phyloP scores from a whole-genome alignment of 192 early-diverging fungal genomes.

The Backusella luteola region DNA sequence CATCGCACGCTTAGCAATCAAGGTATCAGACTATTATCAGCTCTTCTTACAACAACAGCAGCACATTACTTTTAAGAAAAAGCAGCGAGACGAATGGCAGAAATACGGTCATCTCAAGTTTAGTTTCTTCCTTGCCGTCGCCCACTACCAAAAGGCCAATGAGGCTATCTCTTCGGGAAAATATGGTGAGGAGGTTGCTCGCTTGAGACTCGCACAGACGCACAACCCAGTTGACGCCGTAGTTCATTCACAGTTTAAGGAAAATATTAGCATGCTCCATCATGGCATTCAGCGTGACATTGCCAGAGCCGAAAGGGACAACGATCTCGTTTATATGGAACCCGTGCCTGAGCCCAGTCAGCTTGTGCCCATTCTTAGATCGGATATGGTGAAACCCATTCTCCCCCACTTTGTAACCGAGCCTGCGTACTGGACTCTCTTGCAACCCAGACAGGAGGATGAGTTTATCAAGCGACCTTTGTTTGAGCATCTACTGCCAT shows the following conservation, averaged over 20 bases:
- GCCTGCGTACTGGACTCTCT: constrained; percentile 17
- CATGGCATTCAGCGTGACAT: constrained; percentile 24
- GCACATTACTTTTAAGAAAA: constrained; percentile 24
- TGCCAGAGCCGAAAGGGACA: constrained; percentile 80
- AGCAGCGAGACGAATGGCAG: constrained; percentile 58
- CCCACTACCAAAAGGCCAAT: constrained; percentile 75
- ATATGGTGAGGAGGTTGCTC: constrained; percentile 85
- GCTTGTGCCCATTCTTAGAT: constrained; percentile 60
- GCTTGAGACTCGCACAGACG: constrained; percentile 57
- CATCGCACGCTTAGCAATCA: constrained; percentile 73
- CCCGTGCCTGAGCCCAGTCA: constrained; percentile 61
- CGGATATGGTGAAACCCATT: constrained; percentile 71
- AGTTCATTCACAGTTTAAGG: constrained; percentile 21
- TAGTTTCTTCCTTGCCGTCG: constrained; percentile 68
- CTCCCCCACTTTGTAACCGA: constrained; percentile 44
- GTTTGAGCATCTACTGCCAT: constrained; percentile 84
- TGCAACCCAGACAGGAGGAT: neutral
- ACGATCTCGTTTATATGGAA: constrained; percentile 87
- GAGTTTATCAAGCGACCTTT: constrained; percentile 57
- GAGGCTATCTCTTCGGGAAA: constrained; percentile 66
- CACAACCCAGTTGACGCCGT: constrained; percentile 15
- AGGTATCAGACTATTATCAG: constrained; percentile 73
- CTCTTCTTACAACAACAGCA: constrained; percentile 39
- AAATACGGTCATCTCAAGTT: constrained; percentile 69
- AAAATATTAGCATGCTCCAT: constrained; percentile 16